Percentiles rank a stretch among this genome's conserved stretches.
Conservation (phyloP, 805 yeast species). For the Dipodascus geniculatus region DNA sequence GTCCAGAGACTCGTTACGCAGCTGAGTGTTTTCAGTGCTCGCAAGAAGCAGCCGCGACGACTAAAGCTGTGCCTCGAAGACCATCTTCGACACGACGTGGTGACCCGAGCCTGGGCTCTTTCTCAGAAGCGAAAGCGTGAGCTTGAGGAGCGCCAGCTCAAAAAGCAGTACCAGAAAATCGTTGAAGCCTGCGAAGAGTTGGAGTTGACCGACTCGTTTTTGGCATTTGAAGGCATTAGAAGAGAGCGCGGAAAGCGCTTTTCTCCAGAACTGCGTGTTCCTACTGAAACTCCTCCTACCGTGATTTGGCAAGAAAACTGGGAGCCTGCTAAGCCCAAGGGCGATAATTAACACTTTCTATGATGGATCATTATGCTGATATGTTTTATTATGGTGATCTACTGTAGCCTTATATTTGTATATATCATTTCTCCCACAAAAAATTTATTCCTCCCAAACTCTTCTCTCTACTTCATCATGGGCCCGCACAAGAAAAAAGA, state of each 20-base stretch:
- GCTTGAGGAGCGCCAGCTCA: slow-evolving; percentile 25
- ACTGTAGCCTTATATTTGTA: neutral
- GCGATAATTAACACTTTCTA: slow-evolving; percentile 4
- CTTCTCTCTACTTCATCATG: neutral
- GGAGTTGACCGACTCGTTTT: slow-evolving; percentile 29
- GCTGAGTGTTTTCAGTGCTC: slow-evolving; percentile 75
- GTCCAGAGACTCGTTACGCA: slow-evolving; percentile 40
- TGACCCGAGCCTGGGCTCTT: slow-evolving; percentile 71
- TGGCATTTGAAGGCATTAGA: slow-evolving; percentile 52
- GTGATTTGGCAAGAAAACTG: slow-evolving; percentile 57
- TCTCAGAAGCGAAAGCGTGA: slow-evolving; percentile 42
- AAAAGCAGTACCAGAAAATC: slow-evolving; percentile 53
- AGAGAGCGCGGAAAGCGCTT: slow-evolving; percentile 49
- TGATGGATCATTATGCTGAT: no score
- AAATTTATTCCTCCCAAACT: neutral
- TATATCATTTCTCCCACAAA: neutral
- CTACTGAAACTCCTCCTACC: slow-evolving; percentile 81
- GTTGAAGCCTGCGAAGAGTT: slow-evolving; percentile 64
- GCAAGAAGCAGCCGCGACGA: slow-evolving; percentile 77
- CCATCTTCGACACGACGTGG: slow-evolving; percentile 68
- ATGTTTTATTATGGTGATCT: neutral
- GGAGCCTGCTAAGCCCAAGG: slow-evolving; percentile 16
- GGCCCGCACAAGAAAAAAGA: slow-evolving; percentile 12
- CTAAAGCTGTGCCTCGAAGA: slow-evolving; percentile 71
- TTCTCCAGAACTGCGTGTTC: slow-evolving; percentile 76